These are phyloP conservation scores for Colletotrichum simmondsii DNA, from an alignment of 2,329 filamentous ascomycete species.

Conservation along the genomic window DNA sequence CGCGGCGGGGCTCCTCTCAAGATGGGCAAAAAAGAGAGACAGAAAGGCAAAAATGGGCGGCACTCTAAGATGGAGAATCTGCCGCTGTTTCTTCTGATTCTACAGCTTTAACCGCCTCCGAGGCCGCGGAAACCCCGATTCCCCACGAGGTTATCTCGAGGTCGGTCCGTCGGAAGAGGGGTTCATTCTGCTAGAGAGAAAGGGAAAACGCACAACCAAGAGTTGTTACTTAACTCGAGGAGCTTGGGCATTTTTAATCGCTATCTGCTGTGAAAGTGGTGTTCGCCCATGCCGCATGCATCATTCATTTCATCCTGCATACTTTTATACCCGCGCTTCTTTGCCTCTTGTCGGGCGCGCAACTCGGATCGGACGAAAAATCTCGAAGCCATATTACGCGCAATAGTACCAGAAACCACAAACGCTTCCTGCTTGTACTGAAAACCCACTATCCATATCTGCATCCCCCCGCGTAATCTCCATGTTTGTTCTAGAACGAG, in stretches of 20 bases:
- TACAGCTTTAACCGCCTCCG: constrained; percentile 4
- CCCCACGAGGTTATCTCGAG: background rate
- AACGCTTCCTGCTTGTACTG: background rate
- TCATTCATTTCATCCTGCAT: background rate
- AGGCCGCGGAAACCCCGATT: background rate
- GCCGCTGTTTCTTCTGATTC: background rate
- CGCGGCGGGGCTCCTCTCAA: background rate
- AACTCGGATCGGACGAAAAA: background rate
- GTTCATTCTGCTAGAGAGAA: background rate
- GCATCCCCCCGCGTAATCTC: background rate
- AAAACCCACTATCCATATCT: background rate
- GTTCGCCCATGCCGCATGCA: background rate
- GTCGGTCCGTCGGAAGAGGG: background rate
- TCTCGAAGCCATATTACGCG: background rate
- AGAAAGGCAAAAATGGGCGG: background rate
- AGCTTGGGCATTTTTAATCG: background rate
- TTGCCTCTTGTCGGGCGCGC: background rate
- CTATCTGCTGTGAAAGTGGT: background rate
- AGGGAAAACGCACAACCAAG: background rate
- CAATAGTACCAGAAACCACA: background rate
- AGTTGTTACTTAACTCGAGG: background rate
- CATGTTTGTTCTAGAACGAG: background rate
- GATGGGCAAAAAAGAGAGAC: background rate
- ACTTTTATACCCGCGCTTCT: background rate
- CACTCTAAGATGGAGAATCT: background rate